phyloP scores from a whole-genome alignment of 345 rosid genomes.

The Populus nigra region DNA sequence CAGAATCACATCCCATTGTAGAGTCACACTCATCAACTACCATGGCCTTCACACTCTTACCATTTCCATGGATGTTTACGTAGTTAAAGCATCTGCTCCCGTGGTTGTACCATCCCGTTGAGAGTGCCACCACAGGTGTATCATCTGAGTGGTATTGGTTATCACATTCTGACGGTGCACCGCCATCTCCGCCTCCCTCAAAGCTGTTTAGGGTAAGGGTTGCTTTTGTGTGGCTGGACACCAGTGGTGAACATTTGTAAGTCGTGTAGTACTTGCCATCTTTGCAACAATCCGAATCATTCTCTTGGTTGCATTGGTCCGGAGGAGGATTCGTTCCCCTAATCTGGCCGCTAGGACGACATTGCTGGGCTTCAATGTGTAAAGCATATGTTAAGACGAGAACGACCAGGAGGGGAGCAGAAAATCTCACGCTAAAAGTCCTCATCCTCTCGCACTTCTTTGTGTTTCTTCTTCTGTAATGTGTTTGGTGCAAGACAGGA shows the following conservation, averaged over 20 bases:
- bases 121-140: constrained; percentile 1
- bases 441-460: too few species aligned
- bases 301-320: not conserved
- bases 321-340: not conserved
- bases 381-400: too few species aligned
- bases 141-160: constrained; percentile 7
- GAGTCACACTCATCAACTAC: constrained; percentile 16
- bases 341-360: not conserved
- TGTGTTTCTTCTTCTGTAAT: too few species aligned
- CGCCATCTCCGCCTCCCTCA: constrained; percentile 7
- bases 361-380: not conserved
- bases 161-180: constrained; percentile 10
- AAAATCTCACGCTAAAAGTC: too few species aligned
- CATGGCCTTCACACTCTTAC: not conserved
- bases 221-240: constrained; percentile 21
- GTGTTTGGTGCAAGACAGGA: too few species aligned
- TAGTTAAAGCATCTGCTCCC: not conserved
- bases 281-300: constrained; percentile 17
- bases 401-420: too few species aligned
- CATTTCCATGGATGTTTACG: not conserved
- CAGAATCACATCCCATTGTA: constrained; percentile 3
- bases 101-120: constrained; percentile 6
- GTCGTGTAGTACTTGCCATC: constrained; percentile 16
- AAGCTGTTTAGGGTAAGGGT: not conserved
- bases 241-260: constrained; percentile 22